Percentiles rank a stretch among this genome's conserved stretches.
Evolutionary conservation across 345 rosid species (phyloP).

Genomic region (Linum tenue): DNA sequence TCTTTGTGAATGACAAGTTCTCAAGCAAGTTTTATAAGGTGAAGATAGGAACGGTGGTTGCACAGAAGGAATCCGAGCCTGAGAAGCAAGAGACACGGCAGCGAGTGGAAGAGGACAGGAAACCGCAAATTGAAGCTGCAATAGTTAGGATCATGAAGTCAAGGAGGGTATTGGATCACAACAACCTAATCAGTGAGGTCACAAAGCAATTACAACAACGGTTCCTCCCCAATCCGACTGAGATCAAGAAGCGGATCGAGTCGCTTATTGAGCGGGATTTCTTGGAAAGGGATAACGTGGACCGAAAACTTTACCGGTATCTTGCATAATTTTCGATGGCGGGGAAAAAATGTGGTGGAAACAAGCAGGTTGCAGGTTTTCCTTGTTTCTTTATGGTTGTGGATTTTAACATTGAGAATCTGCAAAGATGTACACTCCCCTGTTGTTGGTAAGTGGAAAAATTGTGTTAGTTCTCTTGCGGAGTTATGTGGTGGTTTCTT

Average conservation of each 20-base stretch:
- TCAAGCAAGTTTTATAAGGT: conserved; percentile 89
- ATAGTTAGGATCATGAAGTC: conserved; percentile 98
- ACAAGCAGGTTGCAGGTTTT: not conserved
- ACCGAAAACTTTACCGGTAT: conserved; percentile 85
- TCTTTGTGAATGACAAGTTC: conserved; percentile 85
- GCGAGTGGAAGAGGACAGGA: conserved; percentile 97
- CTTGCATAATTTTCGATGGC: conserved; percentile 42
- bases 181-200: conserved; percentile 84
- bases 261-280: conserved; percentile 93
- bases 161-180: conserved; percentile 87
- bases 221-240: conserved; percentile 87
- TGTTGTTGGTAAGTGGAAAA: too few relatives aligned
- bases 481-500: not conserved
- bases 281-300: conserved; percentile 85
- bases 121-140: conserved; percentile 98
- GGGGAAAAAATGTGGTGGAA: not conserved
- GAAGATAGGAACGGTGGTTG: conserved; percentile 97
- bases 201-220: conserved; percentile 95
- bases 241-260: conserved; percentile 95
- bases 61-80: conserved; percentile 94
- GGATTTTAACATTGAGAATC: not conserved
- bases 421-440: not conserved
- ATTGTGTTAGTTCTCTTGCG: not conserved
- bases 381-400: not conserved
- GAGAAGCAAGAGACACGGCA: conserved; percentile 97